Base-by-base conservation (phyloP, 495 filamentous ascomycete species). In the Xylaria bambusicola region DNA sequence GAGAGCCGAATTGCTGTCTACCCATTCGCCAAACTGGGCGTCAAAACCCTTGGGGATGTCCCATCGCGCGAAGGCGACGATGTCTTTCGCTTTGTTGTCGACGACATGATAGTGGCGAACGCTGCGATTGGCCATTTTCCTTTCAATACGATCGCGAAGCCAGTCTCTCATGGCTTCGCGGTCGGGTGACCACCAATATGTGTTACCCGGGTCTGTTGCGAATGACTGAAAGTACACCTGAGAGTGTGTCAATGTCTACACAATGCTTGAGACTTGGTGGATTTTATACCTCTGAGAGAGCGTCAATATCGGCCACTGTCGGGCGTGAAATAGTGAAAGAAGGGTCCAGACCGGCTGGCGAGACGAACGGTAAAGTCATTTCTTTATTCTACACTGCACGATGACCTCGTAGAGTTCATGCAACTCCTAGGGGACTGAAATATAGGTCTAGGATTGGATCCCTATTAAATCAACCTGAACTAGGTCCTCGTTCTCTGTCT, bases 11-110 rank as follows among this genome's bases (percentile, higher is more conserved):
- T 51, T 35, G 17, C n/a, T 7, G 42, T 58, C 62, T 17, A 40
- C 20, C 62, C 60, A 67, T 45, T 60, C 61, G 20, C 63, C 68
- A 21, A 71, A 68, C 13, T 27, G 27, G 4, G 41, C 52, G 35
- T 53, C 65, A 51, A 64, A 49, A 5, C 68, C 68, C 35, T 61
- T 29, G 38, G 68, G 68, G 9, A 71, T 64, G 24, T 65, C 66
- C 68, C 68, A 71, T 17, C 68, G 54, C 10, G 61, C 50, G n/a
- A 64, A 71, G 2, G 65, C 63, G 15, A 68, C 68, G 7, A 71
- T 6, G 10, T 68, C 61, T 0, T 49, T 56, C 42, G 45, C 6
- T 18, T 18, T 8, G 20, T 18, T 18, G 42, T 68, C 62, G 21
- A 58, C 52, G 26, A 71, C 33, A 23, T 62, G 60, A 57, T 61